These are phyloP conservation scores for Piromyces finnis DNA, from an alignment of 192 early-diverging fungal genomes.

Conservation along the genomic window DNA sequence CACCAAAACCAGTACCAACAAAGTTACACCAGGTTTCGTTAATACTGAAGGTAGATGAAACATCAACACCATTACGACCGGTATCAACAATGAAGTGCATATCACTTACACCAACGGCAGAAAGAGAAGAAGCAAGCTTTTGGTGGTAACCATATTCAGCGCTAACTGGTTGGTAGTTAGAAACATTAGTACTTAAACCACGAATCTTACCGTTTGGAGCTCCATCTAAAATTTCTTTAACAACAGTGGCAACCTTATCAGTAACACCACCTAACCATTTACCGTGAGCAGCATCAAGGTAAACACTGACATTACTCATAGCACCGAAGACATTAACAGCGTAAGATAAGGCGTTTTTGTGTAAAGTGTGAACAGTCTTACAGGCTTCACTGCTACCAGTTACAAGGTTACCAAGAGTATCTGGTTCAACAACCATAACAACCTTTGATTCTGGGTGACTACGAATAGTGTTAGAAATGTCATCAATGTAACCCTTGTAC, in stretches of 20 bases:
- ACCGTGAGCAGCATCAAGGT: constrained; percentile 21
- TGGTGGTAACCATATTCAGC: background rate
- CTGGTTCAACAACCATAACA: no score
- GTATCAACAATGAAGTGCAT: no score
- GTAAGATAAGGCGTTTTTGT: background rate
- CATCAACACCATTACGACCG: no score
- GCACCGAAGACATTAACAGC: background rate
- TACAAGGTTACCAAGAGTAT: no score
- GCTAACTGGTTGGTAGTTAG: background rate
- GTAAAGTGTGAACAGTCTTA: no score
- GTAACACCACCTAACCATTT: constrained; percentile 14
- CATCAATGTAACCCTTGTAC: background rate
- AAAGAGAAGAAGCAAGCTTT: background rate
- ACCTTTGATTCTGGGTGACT: no score
- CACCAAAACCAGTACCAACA: no score
- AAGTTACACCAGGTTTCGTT: background rate
- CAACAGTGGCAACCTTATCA: background rate
- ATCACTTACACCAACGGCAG: background rate
- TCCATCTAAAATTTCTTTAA: background rate
- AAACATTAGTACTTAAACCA: background rate
- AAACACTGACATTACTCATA: constrained; percentile 9
- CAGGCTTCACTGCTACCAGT: no score
- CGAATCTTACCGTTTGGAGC: no score
- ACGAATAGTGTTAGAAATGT: no score
- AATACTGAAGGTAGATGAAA: no score